Percentiles rank a stretch among this genome's conserved stretches.
Conservation (phyloP, 805 yeast genomes). For the Candida argentea region DNA sequence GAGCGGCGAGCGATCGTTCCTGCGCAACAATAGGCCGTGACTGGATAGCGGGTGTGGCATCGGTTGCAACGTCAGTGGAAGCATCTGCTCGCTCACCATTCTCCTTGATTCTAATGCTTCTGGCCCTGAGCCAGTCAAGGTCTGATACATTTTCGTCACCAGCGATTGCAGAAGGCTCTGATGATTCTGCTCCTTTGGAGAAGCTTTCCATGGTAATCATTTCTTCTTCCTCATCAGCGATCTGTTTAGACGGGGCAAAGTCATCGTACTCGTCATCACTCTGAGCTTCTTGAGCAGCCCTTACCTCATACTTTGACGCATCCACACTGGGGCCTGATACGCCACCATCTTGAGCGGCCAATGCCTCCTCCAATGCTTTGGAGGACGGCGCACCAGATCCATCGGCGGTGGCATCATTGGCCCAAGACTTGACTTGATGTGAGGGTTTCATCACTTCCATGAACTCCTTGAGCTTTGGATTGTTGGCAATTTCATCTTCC, state of each 20-base stretch:
- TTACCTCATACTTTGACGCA: conserved; percentile 19
- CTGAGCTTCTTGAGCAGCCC: conserved; percentile 28
- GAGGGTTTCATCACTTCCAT: conserved; percentile 77
- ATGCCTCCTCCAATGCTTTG: conserved; percentile 33
- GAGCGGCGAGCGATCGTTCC: conserved; percentile 3
- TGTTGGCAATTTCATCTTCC: conserved; percentile 51
- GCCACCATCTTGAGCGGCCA: conserved; percentile 15
- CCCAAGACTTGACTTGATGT: conserved; percentile 64
- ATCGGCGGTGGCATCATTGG: conserved; percentile 46
- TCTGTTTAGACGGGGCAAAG: conserved; percentile 20
- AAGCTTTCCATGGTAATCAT: conserved; percentile 32
- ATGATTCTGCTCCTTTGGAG: conserved; percentile 2
- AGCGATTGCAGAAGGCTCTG: conserved; percentile 19
- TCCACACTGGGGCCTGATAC: no score
- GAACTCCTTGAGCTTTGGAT: conserved; percentile 69
- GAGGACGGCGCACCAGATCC: conserved; percentile 37
- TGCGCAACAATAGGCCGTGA: background rate
- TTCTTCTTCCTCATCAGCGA: conserved; percentile 35
- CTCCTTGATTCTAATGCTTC: conserved; percentile 57
- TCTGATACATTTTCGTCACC: conserved; percentile 53
- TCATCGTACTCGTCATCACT: conserved; percentile 48
- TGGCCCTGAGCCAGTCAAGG: conserved; percentile 76
- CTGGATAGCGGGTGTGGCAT: conserved; percentile 1
- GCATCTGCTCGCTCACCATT: conserved; percentile 12
- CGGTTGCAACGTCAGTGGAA: no score